Percentiles rank a stretch among this genome's conserved stretches.
Evolutionary conservation across 495 filamentous ascomycete genomes (phyloP).

Genomic region (Aspergillus mulundensis): DNA sequence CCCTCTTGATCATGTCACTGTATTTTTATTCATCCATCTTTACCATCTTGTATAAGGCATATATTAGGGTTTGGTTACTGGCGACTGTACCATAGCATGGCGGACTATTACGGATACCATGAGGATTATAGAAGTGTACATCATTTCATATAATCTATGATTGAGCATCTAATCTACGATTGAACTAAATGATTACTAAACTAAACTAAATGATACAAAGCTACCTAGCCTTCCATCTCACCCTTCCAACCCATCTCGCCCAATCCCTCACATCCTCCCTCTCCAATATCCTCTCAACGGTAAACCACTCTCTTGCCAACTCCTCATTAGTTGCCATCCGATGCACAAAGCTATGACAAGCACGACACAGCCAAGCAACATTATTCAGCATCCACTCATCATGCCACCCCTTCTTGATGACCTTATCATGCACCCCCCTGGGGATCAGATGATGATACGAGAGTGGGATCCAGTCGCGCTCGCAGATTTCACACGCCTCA

Average conservation of each 20-base stretch:
- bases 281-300: conserved; percentile 62
- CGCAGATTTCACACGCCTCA: conserved; percentile 74
- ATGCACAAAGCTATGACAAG: conserved; percentile 86
- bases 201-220: not conserved
- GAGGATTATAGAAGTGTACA: not conserved
- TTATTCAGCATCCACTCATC: conserved; percentile 67
- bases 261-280: conserved; percentile 71
- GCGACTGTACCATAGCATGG: not conserved
- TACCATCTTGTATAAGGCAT: conserved; percentile 6
- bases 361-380: conserved; percentile 85
- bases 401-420: conserved; percentile 77
- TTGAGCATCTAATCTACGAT: too few relatives aligned
- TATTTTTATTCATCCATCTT: not conserved
- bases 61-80: conserved; percentile 1
- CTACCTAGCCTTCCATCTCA: conserved; percentile 61
- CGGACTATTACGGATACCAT: not conserved
- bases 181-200: too few relatives aligned
- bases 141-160: not conserved
- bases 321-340: conserved; percentile 72
- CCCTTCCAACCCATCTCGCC: conserved; percentile 60
- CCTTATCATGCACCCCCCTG: conserved; percentile 70
- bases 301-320: conserved; percentile 69
- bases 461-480: conserved; percentile 69
- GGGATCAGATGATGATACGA: conserved; percentile 87
- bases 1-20: not conserved